Evolutionary conservation across 169 alveolate species (phyloP).

Genomic region (Eimeria sp.): DNA sequence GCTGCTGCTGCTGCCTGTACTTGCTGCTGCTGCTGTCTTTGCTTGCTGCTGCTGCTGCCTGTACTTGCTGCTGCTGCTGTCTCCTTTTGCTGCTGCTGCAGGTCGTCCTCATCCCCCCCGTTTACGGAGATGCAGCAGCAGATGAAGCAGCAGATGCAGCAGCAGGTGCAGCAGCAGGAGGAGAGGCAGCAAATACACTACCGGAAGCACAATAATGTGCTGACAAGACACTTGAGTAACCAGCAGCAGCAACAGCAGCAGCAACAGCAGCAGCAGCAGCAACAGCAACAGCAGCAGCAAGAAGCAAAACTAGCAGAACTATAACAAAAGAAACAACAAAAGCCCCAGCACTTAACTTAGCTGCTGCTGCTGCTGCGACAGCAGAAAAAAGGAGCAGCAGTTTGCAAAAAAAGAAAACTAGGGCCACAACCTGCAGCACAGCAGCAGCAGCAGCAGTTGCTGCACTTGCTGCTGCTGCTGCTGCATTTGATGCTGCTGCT

Average conservation of each 20-base stretch:
- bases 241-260: constrained; percentile 6
- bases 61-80: background rate
- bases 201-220: background rate
- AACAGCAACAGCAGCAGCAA: too few species aligned
- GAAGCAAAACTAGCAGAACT: too few species aligned
- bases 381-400: constrained; percentile 1
- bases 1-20: background rate
- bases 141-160: too few species aligned
- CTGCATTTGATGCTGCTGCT: constrained; percentile 17
- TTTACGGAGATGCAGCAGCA: too few species aligned
- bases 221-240: background rate
- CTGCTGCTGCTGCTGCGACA: constrained; percentile 7
- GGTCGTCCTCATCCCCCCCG: too few species aligned
- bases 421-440: background rate
- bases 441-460: background rate
- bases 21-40: background rate
- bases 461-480: background rate
- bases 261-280: constrained; percentile 24
- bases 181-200: background rate
- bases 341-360: background rate
- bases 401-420: background rate
- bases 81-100: background rate
- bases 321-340: background rate
- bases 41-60: background rate
- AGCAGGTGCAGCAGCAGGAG: background rate